Evolutionary conservation across 306 rosid species (phyloP).

Genomic region (Inga leiocalycina): DNA sequence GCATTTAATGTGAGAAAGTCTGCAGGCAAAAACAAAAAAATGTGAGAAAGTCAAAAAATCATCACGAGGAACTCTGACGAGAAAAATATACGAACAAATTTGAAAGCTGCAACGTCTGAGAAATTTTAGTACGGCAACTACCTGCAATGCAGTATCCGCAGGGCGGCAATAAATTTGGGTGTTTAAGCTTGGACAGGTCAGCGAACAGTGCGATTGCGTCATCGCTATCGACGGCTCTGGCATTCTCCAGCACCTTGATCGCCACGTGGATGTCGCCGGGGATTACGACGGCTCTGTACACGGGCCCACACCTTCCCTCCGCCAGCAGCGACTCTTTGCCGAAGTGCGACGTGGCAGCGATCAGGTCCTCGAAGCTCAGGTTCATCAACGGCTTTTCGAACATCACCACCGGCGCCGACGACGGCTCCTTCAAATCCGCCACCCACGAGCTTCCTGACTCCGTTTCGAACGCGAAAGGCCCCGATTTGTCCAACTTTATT

Average conservation of each 20-base stretch:
- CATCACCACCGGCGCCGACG: constrained; percentile 85
- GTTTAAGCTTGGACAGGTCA: constrained; percentile 64
- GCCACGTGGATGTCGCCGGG: constrained; percentile 96
- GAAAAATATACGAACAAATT: not conserved
- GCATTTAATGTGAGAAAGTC: constrained; percentile 45
- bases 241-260: constrained; percentile 81
- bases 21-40: too few relatives aligned
- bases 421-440: constrained; percentile 81
- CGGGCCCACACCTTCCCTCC: constrained; percentile 94
- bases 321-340: constrained; percentile 92
- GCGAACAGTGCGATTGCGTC: constrained; percentile 67
- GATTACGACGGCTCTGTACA: constrained; percentile 74
- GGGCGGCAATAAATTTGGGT: constrained; percentile 82
- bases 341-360: constrained; percentile 93
- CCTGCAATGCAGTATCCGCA: constrained; percentile 99
- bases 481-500: constrained; percentile 75
- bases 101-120: constrained; percentile 27
- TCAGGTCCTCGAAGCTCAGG: constrained; percentile 75
- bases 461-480: constrained; percentile 87
- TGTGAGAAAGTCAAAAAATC: constrained; percentile 14
- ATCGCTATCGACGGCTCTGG: constrained; percentile 54
- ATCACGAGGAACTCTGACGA: not conserved
- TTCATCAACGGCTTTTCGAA: constrained; percentile 95
- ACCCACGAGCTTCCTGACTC: constrained; percentile 93
- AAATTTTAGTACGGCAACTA: constrained; percentile 10